Evolutionary conservation across 257 asterid species (phyloP).

Genomic region (Paraleonurus japonicus): DNA sequence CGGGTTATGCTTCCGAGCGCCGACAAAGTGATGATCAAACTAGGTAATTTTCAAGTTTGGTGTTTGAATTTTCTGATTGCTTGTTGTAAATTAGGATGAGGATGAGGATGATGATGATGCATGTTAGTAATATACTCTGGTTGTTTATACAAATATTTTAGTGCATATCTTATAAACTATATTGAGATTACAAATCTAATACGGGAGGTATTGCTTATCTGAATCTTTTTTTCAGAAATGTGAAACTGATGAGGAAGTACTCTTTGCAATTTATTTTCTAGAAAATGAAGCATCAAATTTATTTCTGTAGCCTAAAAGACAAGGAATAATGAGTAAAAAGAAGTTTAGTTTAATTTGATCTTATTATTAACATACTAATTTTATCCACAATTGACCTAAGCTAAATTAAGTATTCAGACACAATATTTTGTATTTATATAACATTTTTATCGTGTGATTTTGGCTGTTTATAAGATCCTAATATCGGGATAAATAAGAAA

Average conservation of each 20-base stretch:
- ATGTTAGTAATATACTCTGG: not conserved
- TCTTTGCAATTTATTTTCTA: not conserved
- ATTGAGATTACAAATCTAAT: not conserved
- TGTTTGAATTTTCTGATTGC: conserved; percentile 1
- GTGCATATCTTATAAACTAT: not conserved
- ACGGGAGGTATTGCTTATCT: not conserved
- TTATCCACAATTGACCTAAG: too few species aligned
- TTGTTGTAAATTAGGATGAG: not conserved
- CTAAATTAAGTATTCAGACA: too few species aligned
- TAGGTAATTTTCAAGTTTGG: conserved; percentile 43
- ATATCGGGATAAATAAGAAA: too few species aligned
- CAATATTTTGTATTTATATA: too few species aligned
- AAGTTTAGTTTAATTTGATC: not conserved
- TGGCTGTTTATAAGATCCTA: too few species aligned
- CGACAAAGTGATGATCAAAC: conserved; percentile 57
- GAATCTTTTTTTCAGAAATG: not conserved
- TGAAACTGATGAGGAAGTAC: not conserved
- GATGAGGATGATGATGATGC: not conserved
- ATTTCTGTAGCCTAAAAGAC: not conserved
- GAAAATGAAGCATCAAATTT: not conserved
- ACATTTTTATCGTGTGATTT: too few species aligned
- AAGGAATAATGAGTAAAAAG: not conserved
- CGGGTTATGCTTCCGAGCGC: conserved; percentile 46
- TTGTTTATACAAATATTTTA: not conserved
- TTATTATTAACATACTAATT: too few species aligned